Conservation (phyloP, 148 eudicot species). For the Agrostemma githago region DNA sequence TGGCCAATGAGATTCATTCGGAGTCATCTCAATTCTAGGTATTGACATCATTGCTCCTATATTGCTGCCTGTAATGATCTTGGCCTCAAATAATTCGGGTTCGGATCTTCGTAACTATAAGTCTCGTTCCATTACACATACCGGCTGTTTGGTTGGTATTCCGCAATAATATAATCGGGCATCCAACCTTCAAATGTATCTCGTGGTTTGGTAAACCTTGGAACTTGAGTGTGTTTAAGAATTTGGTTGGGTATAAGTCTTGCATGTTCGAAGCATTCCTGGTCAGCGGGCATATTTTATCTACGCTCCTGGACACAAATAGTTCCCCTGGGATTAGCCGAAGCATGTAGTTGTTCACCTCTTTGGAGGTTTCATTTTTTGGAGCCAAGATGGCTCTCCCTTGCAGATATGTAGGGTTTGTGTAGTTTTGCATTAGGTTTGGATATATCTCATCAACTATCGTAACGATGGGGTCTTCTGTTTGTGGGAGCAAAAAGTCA, state of each 20-base stretch:
- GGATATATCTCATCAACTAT: not conserved
- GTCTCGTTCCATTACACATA: constrained; percentile 9
- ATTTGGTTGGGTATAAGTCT: constrained; percentile 5
- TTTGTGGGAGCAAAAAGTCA: not conserved
- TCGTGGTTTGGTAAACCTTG: constrained; percentile 1
- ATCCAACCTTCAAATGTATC: not conserved
- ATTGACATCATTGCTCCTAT: too few species aligned
- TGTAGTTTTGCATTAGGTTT: too few species aligned
- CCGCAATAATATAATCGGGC: not conserved
- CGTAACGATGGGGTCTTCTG: not conserved
- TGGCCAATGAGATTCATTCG: too few species aligned
- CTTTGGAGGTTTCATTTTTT: too few species aligned
- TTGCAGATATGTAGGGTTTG: too few species aligned
- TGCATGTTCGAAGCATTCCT: too few species aligned
- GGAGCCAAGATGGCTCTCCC: too few species aligned
- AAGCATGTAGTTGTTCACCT: too few species aligned
- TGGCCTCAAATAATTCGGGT: not conserved
- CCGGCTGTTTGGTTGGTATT: not conserved
- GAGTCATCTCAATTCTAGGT: too few species aligned
- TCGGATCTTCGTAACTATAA: not conserved
- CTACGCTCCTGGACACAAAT: not conserved
- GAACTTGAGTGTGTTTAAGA: not conserved
- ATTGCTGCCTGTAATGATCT: too few species aligned
- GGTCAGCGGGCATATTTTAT: not conserved
- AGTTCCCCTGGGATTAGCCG: not conserved